Base-by-base conservation (phyloP, 495 filamentous ascomycete genomes). In the Aspergillus egyptiacus region DNA sequence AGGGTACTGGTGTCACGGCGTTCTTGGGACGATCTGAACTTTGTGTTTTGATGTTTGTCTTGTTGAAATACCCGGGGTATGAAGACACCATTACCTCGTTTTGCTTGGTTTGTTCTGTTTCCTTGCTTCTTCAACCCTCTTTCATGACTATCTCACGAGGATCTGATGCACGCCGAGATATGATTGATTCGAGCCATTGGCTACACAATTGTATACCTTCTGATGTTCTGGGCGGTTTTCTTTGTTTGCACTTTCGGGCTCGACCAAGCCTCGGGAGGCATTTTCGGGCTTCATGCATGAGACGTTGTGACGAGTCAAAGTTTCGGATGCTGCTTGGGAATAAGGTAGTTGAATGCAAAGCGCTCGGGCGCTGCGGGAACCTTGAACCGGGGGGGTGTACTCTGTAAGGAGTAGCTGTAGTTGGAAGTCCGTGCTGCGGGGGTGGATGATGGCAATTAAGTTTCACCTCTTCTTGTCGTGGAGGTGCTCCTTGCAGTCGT, bases 271-370 rank as follows among this genome's bases (percentile, higher is more conserved):
- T 43, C 38, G 32, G 55, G 51, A 60, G 32, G 58, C n/a, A 58
- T 44, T 51, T 62, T 59, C 56, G 48, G 56, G 57, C 48, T 38
- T 59, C 49, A 55, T 56, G 51, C 56, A 62, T 59, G 59, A 59
- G 56, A 53, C 51, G 50, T 52, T 50, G 44, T 60, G 50, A 56
- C 44, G 50, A 56, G 51, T 50, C 47, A 50, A 25, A n/a, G 43
- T 52, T 43, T 46, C 19, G 7, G 25, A 17, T 49, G 30, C 15
- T 36, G 23, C 38, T 25, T 14, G 23, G 19, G 19, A 18, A 24
- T 13, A 24, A 14, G 27, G 35, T 43, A 46, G 34, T 34, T 46
- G 50, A 51, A 51, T 51, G 48, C 48, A 37, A 51, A 38, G 48
- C 24, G 48, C 32, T 30, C 32, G 33, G 33, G 41, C 25, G 41